Evolutionary conservation across 2,329 filamentous ascomycete species (phyloP).

Genomic region (Aureobasidium zeae): DNA sequence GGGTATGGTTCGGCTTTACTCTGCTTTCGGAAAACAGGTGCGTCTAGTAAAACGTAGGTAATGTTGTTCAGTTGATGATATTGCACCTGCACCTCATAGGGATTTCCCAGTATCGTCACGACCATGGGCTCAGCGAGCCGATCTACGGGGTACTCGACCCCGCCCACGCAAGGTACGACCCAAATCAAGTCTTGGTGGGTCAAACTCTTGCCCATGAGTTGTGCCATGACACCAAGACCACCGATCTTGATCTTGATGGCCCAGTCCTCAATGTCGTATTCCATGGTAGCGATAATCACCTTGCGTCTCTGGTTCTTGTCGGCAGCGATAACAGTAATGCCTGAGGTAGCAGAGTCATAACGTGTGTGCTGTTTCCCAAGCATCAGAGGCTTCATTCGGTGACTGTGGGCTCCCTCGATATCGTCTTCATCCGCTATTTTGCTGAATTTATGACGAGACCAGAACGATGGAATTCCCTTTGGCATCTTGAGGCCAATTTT

Average conservation of each 20-base stretch:
- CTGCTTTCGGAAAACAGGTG: slow-evolving; percentile 57
- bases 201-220: slow-evolving; percentile 58
- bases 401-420: slow-evolving; percentile 26
- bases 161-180: slow-evolving; percentile 46
- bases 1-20: slow-evolving; percentile 56
- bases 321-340: slow-evolving; percentile 1
- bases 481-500: slow-evolving; percentile 42
- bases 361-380: slow-evolving; percentile 22
- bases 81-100: slow-evolving; percentile 54
- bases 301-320: slow-evolving; percentile 34
- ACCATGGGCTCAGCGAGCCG: slow-evolving; percentile 51
- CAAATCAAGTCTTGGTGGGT: slow-evolving; percentile 55
- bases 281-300: slow-evolving; percentile 47
- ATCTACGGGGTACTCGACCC: slow-evolving; percentile 54
- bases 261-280: slow-evolving; percentile 51
- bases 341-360: background rate
- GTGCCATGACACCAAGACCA: slow-evolving; percentile 60
- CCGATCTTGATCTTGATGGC: slow-evolving; percentile 63
- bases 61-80: slow-evolving; percentile 57
- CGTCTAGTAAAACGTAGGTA: slow-evolving; percentile 58
- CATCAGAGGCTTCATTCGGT: slow-evolving; percentile 25
- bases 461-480: slow-evolving; percentile 31
- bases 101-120: slow-evolving; percentile 51
- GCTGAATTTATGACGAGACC: slow-evolving; percentile 25
- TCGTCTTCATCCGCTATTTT: slow-evolving; percentile 22